Conservation (phyloP, 345 rosid genomes). For the Cardiospermum halicacabum region DNA sequence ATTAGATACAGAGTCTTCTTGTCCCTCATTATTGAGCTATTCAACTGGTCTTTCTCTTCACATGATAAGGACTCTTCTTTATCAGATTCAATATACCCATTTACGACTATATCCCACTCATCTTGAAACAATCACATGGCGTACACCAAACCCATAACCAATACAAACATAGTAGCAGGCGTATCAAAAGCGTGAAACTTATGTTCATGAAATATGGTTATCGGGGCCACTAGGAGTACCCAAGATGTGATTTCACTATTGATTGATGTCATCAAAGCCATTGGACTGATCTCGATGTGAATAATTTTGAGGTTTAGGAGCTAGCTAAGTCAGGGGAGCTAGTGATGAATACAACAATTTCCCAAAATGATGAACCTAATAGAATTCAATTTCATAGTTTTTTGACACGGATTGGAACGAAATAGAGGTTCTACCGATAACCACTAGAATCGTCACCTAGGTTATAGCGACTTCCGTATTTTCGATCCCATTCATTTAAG, state of each 20-base stretch:
- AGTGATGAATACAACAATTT: constrained; percentile 19
- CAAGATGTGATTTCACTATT: constrained; percentile 18
- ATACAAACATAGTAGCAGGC: constrained; percentile 1
- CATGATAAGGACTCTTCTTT: no score
- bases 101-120: no score
- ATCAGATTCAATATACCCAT: no score
- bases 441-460: constrained; percentile 4
- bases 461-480: constrained; percentile 9
- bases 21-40: no score
- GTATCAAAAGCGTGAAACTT: background rate
- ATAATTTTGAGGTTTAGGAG: constrained; percentile 30
- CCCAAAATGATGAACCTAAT: constrained; percentile 13
- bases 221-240: constrained; percentile 10
- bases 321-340: constrained; percentile 31
- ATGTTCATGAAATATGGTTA: background rate
- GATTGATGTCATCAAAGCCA: constrained; percentile 19
- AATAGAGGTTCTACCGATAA: constrained; percentile 9
- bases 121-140: constrained; percentile 13
- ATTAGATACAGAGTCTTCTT: no score
- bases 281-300: constrained; percentile 21
- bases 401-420: background rate
- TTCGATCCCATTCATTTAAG: constrained; percentile 8
- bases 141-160: constrained; percentile 15
- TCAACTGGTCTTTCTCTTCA: no score
- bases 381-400: background rate